Evolutionary conservation across 1,139 yeast genomes (phyloP).

Genomic region (Nematodospora anomalae): DNA sequence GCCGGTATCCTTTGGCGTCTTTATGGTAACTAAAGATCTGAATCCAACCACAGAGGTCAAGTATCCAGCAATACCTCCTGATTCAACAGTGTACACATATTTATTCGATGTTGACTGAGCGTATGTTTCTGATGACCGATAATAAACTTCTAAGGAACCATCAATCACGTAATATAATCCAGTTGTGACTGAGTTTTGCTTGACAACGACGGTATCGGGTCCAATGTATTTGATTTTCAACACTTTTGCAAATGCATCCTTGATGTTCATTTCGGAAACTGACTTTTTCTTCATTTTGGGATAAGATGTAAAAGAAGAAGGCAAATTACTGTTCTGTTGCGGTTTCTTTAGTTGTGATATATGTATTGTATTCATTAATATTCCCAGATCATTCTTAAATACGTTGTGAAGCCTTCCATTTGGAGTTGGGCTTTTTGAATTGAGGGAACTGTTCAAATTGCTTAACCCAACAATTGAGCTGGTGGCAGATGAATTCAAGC

Average conservation of each 20-base stretch:
- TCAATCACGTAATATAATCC: slow-evolving; percentile 81
- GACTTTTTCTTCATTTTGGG: slow-evolving; percentile 5
- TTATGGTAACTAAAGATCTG: slow-evolving; percentile 71
- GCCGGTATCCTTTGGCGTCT: slow-evolving; percentile 51
- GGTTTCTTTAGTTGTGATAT: slow-evolving; percentile 6
- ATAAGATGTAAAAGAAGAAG: slow-evolving; percentile 1
- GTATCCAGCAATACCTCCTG: slow-evolving; percentile 90
- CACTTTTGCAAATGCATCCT: slow-evolving; percentile 62
- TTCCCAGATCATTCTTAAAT: slow-evolving; percentile 7
- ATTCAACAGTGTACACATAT: slow-evolving; percentile 55
- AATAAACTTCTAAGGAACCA: slow-evolving; percentile 68
- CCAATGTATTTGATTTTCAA: slow-evolving; percentile 58
- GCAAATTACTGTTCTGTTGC: slow-evolving; percentile 1
- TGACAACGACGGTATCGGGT: slow-evolving; percentile 57
- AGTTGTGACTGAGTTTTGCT: slow-evolving; percentile 63
- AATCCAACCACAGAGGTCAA: slow-evolving; percentile 78
- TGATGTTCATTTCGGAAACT: slow-evolving; percentile 31
- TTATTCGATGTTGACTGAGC: slow-evolving; percentile 18
- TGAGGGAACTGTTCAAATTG: slow-evolving; percentile 3
- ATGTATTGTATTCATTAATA: slow-evolving; percentile 14
- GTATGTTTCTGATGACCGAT: slow-evolving; percentile 24
- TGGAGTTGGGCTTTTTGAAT: slow-evolving; percentile 9
- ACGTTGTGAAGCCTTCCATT: slow-evolving; percentile 6
- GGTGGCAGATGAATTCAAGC: slow-evolving; percentile 12
- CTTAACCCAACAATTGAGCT: slow-evolving; percentile 11